Evolutionary conservation across 2,329 filamentous ascomycete genomes (phyloP), one percentile per base, ranked within the genome.

Genomic region (Cordyceps tenuipes): DNA sequence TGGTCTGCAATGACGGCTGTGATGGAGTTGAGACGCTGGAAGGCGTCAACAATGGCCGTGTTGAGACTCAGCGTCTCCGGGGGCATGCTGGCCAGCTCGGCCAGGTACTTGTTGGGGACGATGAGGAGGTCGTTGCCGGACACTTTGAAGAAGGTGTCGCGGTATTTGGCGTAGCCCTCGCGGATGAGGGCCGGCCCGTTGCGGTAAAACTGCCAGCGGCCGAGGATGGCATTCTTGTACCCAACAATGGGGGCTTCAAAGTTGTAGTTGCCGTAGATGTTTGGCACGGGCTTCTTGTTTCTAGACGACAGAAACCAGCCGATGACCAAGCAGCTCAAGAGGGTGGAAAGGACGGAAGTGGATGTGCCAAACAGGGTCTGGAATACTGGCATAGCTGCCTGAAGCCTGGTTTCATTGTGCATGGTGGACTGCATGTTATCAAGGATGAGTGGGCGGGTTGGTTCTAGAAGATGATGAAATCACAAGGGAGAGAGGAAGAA

Each of bases 11-110:
- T 50, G 29, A 57, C 55, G 55, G 44, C 43, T 9, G 55, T 57
- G 55, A 57, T 57, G 55, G 55, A 23, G 31, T 41, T 46, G 13
- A 57, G 55, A 7, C 31, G 29, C 46, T 57, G 46, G 6, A 57
- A 57, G 44, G 46, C 44, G n/a, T 57, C 55, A 13, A 50, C 55
- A 5, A 57, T 57, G 55, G 55, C 55, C 6, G 55, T 29, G 46
- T 57, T 57, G 44, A 57, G 44, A n/a, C 55, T 57, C 29, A 57
- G 34, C 29, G 8, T 57, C 46, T 57, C 55, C n/a, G 46, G 55
- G 7, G 55, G 55, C 55, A 57, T 23, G 44, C 31, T 49, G 19
- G 55, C 55, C 10, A 57, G 31, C 21, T 57, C 55, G 19, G 29
- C 46, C 19, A 49, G 31, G 34, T 57, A 57, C 31, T 57, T 49